These are phyloP conservation scores for Aspergillus hortae DNA, from an alignment of 2,329 filamentous ascomycete species.

Conservation along the genomic window DNA sequence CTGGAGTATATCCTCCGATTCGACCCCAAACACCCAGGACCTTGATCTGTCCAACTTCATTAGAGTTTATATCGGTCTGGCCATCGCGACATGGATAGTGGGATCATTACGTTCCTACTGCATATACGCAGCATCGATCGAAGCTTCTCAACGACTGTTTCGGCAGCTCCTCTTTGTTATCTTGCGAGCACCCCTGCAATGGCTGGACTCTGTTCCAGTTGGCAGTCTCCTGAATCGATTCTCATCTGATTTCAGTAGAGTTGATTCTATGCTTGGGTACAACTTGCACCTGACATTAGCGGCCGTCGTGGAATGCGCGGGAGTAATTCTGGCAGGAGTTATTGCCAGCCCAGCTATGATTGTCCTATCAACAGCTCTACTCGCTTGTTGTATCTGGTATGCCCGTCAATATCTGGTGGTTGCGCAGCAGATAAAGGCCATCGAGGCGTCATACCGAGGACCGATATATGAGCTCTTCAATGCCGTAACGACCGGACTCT, in stretches of 20 bases:
- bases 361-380: neutral
- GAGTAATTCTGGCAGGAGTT: neutral
- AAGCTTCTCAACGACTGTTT: neutral
- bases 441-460: slow-evolving; percentile 73
- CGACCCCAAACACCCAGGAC: too few species aligned
- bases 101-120: neutral
- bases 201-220: neutral
- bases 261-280: neutral
- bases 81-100: slow-evolving; percentile 61
- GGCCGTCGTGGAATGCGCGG: neutral
- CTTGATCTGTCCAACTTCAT: too few species aligned
- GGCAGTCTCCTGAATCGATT: neutral
- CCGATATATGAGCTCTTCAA: slow-evolving; percentile 80
- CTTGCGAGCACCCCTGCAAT: neutral
- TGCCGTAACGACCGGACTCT: slow-evolving; percentile 66
- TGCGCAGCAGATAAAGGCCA: slow-evolving; percentile 70
- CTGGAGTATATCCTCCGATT: too few species aligned
- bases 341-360: neutral
- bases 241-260: neutral
- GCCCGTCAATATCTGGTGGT: slow-evolving; percentile 64
- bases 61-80: slow-evolving; percentile 32
- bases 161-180: neutral
- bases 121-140: too few species aligned
- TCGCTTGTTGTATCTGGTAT: slow-evolving; percentile 46
- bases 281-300: neutral